Evolutionary conservation across 2,329 filamentous ascomycete species (phyloP), one percentile per base, ranked within the genome.

Genomic region (Fusarium mundagurra): DNA sequence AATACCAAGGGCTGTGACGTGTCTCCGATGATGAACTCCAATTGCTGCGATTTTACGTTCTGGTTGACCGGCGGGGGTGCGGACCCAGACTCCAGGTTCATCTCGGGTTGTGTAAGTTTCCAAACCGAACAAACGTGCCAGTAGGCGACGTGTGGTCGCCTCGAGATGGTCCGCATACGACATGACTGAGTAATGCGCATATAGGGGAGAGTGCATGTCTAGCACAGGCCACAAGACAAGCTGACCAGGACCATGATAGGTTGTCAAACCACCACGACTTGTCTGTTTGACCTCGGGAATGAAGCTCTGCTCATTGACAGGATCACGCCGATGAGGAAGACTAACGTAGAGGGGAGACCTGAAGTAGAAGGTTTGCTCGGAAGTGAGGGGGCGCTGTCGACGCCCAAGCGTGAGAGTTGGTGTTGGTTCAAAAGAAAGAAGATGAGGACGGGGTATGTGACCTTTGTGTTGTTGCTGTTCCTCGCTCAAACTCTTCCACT

Each of bases 231-330:
- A 99, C n/a, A 95, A 90, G 41, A 98, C 93, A 55, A 97, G 84
- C 82, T 99, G 96, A 0, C 96, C 96, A 0, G 96, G 96, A 0
- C 96, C 96, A 81, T 99, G 96, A 85, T 98, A 98, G 6, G 96
- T 98, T 0, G 94, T 95, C 74, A 97, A 91, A 0, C 96, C 96
- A 70, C 96, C 96, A 62, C 96, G 91, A n/a, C 91, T 88, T 20
- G 94, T 92, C 77, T 91, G 88, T 48, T 90, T 83, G 76, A 96
- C 90, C n/a, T 89, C 85, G 7, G 92, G 93, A 33, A 81, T 73
- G 76, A 83, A 85, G 57, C 38, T 81, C 67, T 44, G 61, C 39
- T 73, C 53, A 38, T 79, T 73, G 51, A 83, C 77, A 39, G 86
- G 77, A 12, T 69, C 53, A 31, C 54, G 57, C 47, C 72, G 75